A percentile compares a stretch with the other conserved stretches of the same genome.
These are phyloP conservation scores for Wickerhamiella cacticola DNA, from an alignment of 805 yeast genomes.

Conservation along the genomic window DNA sequence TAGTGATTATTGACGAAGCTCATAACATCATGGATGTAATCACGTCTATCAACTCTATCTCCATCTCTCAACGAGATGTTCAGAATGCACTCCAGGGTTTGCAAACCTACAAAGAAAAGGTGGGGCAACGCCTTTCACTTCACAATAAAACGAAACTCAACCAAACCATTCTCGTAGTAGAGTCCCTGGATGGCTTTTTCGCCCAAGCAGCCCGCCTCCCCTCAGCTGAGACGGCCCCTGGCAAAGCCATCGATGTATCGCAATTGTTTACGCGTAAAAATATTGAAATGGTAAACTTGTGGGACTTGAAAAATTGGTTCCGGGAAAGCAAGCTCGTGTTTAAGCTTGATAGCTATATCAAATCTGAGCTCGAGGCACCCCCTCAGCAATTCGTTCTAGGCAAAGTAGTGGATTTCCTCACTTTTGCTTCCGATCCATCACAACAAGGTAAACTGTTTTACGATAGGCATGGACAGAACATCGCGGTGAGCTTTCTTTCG, in stretches of 20 bases:
- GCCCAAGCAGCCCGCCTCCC: slow-evolving; percentile 18
- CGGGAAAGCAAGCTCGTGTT: slow-evolving; percentile 63
- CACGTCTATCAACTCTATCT: slow-evolving; percentile 52
- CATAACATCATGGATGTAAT: slow-evolving; percentile 77
- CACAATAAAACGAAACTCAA: slow-evolving; percentile 59
- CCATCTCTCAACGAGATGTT: slow-evolving; percentile 42
- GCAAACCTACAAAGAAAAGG: slow-evolving; percentile 44
- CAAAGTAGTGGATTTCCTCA: slow-evolving; percentile 51
- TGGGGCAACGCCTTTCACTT: slow-evolving; percentile 51
- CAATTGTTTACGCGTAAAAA: slow-evolving; percentile 49
- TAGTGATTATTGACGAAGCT: slow-evolving; percentile 83
- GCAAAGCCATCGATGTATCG: slow-evolving; percentile 39
- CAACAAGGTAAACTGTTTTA: slow-evolving; percentile 70
- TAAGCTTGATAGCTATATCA: slow-evolving; percentile 65
- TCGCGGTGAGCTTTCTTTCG: slow-evolving; percentile 51
- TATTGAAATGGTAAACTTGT: slow-evolving; percentile 60
- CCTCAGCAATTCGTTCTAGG: slow-evolving; percentile 42
- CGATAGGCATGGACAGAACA: slow-evolving; percentile 31
- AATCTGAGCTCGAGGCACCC: not conserved
- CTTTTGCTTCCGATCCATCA: slow-evolving; percentile 58
- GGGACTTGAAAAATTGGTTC: slow-evolving; percentile 52
- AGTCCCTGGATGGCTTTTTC: slow-evolving; percentile 41
- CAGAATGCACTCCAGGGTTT: slow-evolving; percentile 37
- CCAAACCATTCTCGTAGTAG: slow-evolving; percentile 49
- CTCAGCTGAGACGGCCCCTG: slow-evolving; percentile 22